Evolutionary conservation across 257 asterid species (phyloP).

Genomic region (Jacaranda copaia): DNA sequence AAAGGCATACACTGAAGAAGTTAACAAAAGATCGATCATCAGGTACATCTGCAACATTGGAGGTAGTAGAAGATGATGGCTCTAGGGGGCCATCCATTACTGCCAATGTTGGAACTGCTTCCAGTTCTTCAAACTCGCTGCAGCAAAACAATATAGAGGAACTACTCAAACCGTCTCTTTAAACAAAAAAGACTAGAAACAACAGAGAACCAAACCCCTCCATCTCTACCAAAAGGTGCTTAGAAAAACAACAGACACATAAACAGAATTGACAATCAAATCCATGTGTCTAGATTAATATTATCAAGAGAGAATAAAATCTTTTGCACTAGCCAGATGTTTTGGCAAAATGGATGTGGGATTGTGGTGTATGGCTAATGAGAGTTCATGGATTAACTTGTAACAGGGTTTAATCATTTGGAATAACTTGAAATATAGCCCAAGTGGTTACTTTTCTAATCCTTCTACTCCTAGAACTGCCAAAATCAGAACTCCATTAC

Average conservation of each 20-base stretch:
- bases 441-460: neutral
- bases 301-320: neutral
- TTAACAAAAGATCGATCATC: constrained; percentile 67
- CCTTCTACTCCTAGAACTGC: neutral
- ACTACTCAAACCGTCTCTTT: constrained; percentile 15
- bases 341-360: neutral
- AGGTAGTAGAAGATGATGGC: constrained; percentile 52
- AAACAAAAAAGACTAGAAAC: neutral
- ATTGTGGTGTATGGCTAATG: constrained; percentile 3
- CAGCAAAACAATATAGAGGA: constrained; percentile 31
- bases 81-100: constrained; percentile 77
- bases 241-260: neutral
- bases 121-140: constrained; percentile 76
- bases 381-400: constrained; percentile 1
- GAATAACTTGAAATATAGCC: neutral
- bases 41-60: constrained; percentile 50
- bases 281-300: neutral
- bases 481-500: neutral
- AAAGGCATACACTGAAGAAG: constrained; percentile 66
- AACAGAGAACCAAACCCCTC: constrained; percentile 20
- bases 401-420: neutral
- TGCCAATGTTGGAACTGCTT: constrained; percentile 69
- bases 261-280: neutral
- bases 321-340: constrained; percentile 19
- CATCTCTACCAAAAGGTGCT: neutral